Conservation (phyloP, 2,329 filamentous ascomycete species). For the Botryotinia globosa region DNA sequence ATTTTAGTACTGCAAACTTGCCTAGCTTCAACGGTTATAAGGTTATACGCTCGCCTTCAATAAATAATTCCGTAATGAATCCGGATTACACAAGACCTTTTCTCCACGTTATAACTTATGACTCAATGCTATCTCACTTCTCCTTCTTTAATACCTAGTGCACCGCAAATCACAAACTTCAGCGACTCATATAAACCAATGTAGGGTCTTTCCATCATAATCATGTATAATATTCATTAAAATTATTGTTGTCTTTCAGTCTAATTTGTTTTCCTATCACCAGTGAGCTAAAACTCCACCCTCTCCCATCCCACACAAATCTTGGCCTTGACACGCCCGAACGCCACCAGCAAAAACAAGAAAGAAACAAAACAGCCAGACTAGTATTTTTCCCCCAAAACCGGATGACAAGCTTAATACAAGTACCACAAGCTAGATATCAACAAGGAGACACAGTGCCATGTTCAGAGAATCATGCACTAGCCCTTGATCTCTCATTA, state of each 20-base stretch:
- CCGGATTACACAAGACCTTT: not conserved
- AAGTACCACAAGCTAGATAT: not conserved
- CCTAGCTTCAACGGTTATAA: not conserved
- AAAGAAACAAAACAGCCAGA: not conserved
- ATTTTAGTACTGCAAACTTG: not conserved
- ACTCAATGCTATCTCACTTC: not conserved
- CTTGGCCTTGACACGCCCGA: constrained; percentile 9
- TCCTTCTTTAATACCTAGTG: not conserved
- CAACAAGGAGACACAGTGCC: not conserved
- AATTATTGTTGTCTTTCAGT: constrained; percentile 3
- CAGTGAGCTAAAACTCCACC: not conserved
- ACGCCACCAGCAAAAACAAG: constrained; percentile 4
- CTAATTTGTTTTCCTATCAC: not conserved
- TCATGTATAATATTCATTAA: not conserved
- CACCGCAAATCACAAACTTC: not conserved
- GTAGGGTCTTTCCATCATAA: not conserved
- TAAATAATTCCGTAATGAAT: not conserved
- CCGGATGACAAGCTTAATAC: constrained; percentile 6
- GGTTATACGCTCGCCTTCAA: not conserved
- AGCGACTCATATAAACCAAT: not conserved
- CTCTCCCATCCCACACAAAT: not conserved
- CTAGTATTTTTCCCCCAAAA: constrained; percentile 5
- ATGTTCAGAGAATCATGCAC: not conserved
- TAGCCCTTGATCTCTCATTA: constrained; percentile 7
- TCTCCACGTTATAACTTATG: too few relatives aligned